Evolutionary conservation across 2,329 filamentous ascomycete genomes (phyloP).

Genomic region (Pseudonectria buxi): DNA sequence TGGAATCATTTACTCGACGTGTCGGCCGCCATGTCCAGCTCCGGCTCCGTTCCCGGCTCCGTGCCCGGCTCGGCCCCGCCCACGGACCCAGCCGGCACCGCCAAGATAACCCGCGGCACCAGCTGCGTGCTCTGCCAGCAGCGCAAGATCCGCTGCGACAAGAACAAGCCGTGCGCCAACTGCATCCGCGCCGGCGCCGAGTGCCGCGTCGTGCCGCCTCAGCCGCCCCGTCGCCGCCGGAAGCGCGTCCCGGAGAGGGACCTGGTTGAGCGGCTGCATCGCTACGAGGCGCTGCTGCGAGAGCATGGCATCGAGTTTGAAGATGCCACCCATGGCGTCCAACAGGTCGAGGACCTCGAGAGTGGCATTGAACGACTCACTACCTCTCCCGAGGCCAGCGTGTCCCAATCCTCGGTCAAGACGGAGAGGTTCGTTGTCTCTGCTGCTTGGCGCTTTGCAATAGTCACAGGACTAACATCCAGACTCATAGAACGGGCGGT

Average conservation of each 20-base stretch:
- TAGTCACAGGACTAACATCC: constrained; percentile 1
- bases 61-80: constrained; percentile 11
- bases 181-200: constrained; percentile 57
- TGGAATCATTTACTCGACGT: constrained; percentile 1
- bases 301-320: constrained; percentile 65
- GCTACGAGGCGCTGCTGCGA: constrained; percentile 60
- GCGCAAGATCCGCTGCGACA: constrained; percentile 69
- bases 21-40: background rate
- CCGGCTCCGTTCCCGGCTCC: constrained; percentile 7
- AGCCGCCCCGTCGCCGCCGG: constrained; percentile 52
- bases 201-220: constrained; percentile 52
- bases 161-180: constrained; percentile 63
- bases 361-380: constrained; percentile 49
- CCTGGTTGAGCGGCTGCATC: constrained; percentile 59
- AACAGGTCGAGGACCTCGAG: constrained; percentile 49
- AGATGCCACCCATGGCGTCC: constrained; percentile 47
- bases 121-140: constrained; percentile 70
- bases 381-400: constrained; percentile 42
- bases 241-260: constrained; percentile 64
- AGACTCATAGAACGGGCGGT: constrained; percentile 9
- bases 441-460: too few relatives aligned
- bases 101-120: constrained; percentile 53
- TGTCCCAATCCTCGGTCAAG: constrained; percentile 26
- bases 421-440: constrained; percentile 21
- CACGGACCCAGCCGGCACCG: constrained; percentile 33